Conservation (phyloP, 2,329 filamentous ascomycete species). For the Ceratocystis ficicola region DNA sequence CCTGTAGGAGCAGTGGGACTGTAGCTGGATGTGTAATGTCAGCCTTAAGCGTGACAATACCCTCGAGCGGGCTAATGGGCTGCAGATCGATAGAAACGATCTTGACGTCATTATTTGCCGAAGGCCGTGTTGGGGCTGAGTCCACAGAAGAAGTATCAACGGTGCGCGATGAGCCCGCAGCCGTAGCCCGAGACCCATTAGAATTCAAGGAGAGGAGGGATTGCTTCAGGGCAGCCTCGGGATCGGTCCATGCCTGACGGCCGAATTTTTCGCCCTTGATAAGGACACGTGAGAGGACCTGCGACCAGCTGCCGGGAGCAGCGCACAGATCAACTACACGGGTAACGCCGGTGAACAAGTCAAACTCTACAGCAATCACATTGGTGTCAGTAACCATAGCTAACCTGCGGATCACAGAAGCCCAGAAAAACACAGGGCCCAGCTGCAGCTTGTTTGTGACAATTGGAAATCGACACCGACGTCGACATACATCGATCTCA, state of each 20-base stretch:
- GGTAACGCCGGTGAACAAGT: constrained; percentile 80
- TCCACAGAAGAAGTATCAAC: constrained; percentile 43
- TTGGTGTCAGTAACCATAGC: constrained; percentile 4
- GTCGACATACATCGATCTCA: not conserved
- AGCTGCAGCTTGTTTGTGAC: too few species aligned
- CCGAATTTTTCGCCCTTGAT: constrained; percentile 92
- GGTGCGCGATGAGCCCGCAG: constrained; percentile 13
- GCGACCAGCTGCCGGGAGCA: constrained; percentile 92
- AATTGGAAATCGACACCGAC: too few species aligned
- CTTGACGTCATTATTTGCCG: constrained; percentile 36
- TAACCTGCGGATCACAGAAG: not conserved
- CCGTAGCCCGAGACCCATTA: constrained; percentile 18
- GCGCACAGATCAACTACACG: constrained; percentile 93
- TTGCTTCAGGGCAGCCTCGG: constrained; percentile 48
- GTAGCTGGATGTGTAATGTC: constrained; percentile 97
- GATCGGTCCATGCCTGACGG: constrained; percentile 73
- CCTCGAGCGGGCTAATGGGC: constrained; percentile 85
- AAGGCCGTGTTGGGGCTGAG: constrained; percentile 3
- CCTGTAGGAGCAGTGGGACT: constrained; percentile 73
- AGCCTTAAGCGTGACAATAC: constrained; percentile 81
- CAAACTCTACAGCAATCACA: constrained; percentile 54
- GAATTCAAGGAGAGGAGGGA: constrained; percentile 17
- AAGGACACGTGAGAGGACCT: constrained; percentile 83
- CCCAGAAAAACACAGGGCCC: too few species aligned
- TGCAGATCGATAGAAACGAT: constrained; percentile 95